These are phyloP conservation scores for Chimonanthus salicifolius DNA, from an alignment of 164 flowering plant genomes.

Conservation along the genomic window DNA sequence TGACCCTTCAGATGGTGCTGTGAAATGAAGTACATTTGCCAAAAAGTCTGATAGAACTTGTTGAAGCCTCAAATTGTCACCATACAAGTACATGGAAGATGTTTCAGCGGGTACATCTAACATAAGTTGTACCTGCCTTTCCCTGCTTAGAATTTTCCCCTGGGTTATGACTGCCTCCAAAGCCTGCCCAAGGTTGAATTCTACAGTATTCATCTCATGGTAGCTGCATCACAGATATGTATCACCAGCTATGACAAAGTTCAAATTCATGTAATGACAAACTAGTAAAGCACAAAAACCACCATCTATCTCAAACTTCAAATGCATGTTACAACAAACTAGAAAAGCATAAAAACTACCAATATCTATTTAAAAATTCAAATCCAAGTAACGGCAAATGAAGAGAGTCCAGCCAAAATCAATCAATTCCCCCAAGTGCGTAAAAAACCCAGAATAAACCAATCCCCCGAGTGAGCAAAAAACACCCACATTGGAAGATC, in stretches of 20 bases:
- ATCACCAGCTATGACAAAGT: background rate
- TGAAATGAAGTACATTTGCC: slow-evolving; percentile 48
- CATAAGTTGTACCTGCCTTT: slow-evolving; percentile 46
- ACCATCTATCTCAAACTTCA: too few species aligned
- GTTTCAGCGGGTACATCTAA: slow-evolving; percentile 50
- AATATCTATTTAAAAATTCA: too few species aligned
- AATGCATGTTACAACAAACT: too few species aligned
- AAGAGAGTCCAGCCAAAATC: too few species aligned
- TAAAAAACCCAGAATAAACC: too few species aligned
- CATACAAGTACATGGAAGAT: slow-evolving; percentile 49
- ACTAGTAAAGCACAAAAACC: background rate
- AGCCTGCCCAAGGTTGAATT: slow-evolving; percentile 64
- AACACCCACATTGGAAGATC: too few species aligned
- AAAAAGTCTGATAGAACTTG: slow-evolving; percentile 73
- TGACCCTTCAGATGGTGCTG: slow-evolving; percentile 47
- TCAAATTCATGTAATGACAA: background rate
- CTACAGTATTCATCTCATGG: slow-evolving; percentile 35
- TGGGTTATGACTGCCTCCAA: slow-evolving; percentile 58
- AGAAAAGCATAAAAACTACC: too few species aligned
- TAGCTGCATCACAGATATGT: slow-evolving; percentile 36
- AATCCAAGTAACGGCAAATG: too few species aligned
- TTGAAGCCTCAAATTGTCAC: slow-evolving; percentile 81
- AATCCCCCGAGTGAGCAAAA: too few species aligned
- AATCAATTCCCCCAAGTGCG: too few species aligned
- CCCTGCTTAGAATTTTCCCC: slow-evolving; percentile 56